These are phyloP conservation scores for Boletus austroedulis DNA, from an alignment of 1,284 basidiomycete genomes.

Conservation along the genomic window DNA sequence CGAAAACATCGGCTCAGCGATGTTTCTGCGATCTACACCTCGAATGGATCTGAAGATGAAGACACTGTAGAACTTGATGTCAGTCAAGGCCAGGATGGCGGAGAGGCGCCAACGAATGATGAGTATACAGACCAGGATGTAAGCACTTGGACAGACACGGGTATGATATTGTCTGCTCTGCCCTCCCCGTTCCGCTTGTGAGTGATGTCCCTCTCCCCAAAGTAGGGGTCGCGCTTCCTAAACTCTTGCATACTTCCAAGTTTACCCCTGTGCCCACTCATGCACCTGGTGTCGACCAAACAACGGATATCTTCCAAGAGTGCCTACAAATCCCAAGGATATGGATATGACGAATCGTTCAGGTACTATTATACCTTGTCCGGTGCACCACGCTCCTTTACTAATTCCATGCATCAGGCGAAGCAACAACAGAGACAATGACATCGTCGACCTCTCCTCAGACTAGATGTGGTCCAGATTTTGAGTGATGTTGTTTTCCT, in stretches of 20 bases:
- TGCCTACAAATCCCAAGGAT: neutral
- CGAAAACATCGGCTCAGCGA: conserved; percentile 18
- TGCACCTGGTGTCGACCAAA: neutral
- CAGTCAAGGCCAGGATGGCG: neutral
- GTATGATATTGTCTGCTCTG: conserved; percentile 29
- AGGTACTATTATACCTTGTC: neutral
- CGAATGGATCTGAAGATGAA: conserved; percentile 33
- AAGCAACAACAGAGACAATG: conserved; percentile 10
- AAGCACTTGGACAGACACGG: conserved; percentile 21
- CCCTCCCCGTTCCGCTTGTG: conserved; percentile 12
- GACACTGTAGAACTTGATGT: neutral
- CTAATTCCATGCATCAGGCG: conserved; percentile 27
- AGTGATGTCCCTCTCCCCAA: neutral
- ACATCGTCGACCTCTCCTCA: conserved; percentile 44
- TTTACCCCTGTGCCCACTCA: conserved; percentile 19
- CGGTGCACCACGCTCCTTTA: conserved; percentile 17
- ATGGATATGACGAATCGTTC: neutral
- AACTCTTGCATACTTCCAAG: conserved; percentile 15
- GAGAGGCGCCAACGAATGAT: neutral
- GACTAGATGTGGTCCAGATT: conserved; percentile 12
- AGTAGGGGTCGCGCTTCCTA: neutral
- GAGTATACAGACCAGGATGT: conserved; percentile 9
- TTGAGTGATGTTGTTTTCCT: neutral
- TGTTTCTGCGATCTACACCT: conserved; percentile 30
- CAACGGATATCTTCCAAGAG: neutral